A percentile compares a stretch with the other conserved stretches of the same genome.
These are phyloP conservation scores for Xerocomus spinulosus DNA, from an alignment of 768 basidiomycete genomes.

Conservation along the genomic window DNA sequence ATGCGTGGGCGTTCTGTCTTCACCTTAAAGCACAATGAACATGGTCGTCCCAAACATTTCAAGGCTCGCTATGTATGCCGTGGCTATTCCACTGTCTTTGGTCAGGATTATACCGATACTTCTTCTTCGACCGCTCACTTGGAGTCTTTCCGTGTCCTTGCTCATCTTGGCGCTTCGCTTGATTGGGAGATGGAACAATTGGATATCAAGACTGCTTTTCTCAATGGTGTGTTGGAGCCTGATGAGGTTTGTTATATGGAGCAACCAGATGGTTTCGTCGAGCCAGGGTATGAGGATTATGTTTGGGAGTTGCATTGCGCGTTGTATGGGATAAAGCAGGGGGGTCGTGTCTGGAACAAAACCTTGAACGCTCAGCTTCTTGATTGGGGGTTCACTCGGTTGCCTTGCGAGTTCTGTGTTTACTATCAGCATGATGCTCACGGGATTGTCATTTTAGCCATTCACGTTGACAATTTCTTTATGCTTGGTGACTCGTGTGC, in stretches of 20 bases:
- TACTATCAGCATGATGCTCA: constrained; percentile 18
- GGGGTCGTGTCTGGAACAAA: constrained; percentile 32
- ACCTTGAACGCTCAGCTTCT: constrained; percentile 27
- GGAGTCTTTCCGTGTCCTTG: constrained; percentile 36
- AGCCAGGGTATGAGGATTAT: constrained; percentile 5
- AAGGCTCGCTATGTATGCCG: constrained; percentile 41
- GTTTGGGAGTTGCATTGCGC: constrained; percentile 17
- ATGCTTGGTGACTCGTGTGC: constrained; percentile 9
- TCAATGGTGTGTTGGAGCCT: constrained; percentile 30
- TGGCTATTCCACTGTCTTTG: constrained; percentile 39
- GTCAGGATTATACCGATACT: constrained; percentile 39
- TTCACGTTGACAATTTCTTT: constrained; percentile 37
- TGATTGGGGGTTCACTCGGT: constrained; percentile 28
- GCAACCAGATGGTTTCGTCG: constrained; percentile 28
- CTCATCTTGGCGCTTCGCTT: constrained; percentile 31
- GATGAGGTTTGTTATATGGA: constrained; percentile 35
- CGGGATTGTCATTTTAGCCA: constrained; percentile 25
- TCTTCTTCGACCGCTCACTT: constrained; percentile 38
- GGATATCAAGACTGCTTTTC: constrained; percentile 39
- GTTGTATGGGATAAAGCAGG: constrained; percentile 32
- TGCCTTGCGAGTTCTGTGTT: constrained; percentile 32
- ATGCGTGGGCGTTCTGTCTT: constrained; percentile 29
- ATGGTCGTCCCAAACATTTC: constrained; percentile 13
- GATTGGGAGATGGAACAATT: constrained; percentile 38
- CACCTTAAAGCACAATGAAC: constrained; percentile 21